A percentile compares a stretch with the other conserved stretches of the same genome.
These are phyloP conservation scores for Capsicum pubescens DNA, from an alignment of 257 asterid genomes.

Conservation along the genomic window DNA sequence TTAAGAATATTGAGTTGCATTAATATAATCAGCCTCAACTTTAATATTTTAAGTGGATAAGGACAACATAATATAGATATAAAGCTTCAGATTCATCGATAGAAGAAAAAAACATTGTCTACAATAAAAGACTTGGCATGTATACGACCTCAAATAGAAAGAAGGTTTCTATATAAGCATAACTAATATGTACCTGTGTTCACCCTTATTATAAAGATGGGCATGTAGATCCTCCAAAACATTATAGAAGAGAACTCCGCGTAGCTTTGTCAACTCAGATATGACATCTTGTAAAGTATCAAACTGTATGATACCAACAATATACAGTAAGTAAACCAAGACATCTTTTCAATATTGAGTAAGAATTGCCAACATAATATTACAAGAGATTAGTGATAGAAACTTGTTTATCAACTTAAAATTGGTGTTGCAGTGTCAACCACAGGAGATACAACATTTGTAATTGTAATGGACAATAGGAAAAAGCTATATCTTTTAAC, in stretches of 20 bases:
- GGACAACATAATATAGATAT: background rate
- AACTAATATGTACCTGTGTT: conserved; percentile 64
- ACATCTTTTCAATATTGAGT: conserved; percentile 36
- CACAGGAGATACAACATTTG: conserved; percentile 12
- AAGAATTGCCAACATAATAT: background rate
- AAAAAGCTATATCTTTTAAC: conserved; percentile 19
- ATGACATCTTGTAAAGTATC: conserved; percentile 99
- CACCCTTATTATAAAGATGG: conserved; percentile 96
- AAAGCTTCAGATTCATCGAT: background rate
- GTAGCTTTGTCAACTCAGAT: conserved; percentile 89
- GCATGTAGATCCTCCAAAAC: conserved; percentile 96
- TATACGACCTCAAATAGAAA: background rate
- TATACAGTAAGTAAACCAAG: conserved; percentile 32
- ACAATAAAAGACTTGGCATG: conserved; percentile 4
- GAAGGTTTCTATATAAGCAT: background rate
- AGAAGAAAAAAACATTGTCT: background rate
- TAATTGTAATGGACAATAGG: conserved; percentile 8
- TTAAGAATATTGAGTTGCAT: background rate
- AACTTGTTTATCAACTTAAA: conserved; percentile 16
- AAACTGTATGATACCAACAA: conserved; percentile 61
- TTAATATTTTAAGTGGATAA: conserved; percentile 11
- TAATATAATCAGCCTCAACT: background rate
- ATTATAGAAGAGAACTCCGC: conserved; percentile 90
- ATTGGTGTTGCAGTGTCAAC: background rate
- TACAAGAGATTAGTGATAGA: background rate